A percentile compares a stretch with the other conserved stretches of the same genome.
phyloP scores from a whole-genome alignment of 768 basidiomycete species.

The Boletus insuetus region DNA sequence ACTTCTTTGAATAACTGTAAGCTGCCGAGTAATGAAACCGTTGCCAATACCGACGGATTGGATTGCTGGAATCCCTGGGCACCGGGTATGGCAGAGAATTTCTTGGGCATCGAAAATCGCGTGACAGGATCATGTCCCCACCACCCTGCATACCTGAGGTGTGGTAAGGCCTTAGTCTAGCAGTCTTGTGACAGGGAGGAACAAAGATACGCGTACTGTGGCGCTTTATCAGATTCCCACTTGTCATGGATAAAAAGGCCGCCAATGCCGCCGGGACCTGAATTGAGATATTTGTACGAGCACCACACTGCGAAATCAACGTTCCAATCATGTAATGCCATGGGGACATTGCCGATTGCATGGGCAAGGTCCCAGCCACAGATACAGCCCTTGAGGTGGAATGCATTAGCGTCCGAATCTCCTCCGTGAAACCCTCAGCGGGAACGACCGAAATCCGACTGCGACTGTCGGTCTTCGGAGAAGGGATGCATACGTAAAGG shows the following conservation, averaged over 20 bases:
- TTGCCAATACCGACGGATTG: slow-evolving; percentile 81
- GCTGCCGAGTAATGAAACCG: slow-evolving; percentile 80
- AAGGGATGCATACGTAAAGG: slow-evolving; percentile 26
- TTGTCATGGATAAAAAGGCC: slow-evolving; percentile 86
- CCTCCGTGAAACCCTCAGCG: slow-evolving; percentile 5
- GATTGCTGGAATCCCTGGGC: slow-evolving; percentile 97
- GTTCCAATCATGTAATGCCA: slow-evolving; percentile 87
- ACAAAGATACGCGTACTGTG: slow-evolving; percentile 50
- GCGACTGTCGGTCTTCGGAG: slow-evolving; percentile 6
- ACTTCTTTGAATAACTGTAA: slow-evolving; percentile 76
- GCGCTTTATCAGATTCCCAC: slow-evolving; percentile 62
- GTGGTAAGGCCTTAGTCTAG: slow-evolving; percentile 12
- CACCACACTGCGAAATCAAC: slow-evolving; percentile 99
- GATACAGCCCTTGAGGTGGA: slow-evolving; percentile 71
- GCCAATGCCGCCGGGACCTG: slow-evolving; percentile 96
- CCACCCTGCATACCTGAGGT: slow-evolving; percentile 84
- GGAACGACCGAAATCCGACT: not conserved
- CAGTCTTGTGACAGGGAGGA: slow-evolving; percentile 5
- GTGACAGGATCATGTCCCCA: slow-evolving; percentile 92
- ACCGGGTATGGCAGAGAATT: slow-evolving; percentile 80
- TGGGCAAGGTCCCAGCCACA: slow-evolving; percentile 98
- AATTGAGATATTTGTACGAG: slow-evolving; percentile 97
- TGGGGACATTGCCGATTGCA: slow-evolving; percentile 89
- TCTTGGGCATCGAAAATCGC: slow-evolving; percentile 86
- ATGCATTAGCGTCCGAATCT: slow-evolving; percentile 13